Evolutionary conservation across 352 stramenopile species (phyloP).

Genomic region (Globisporangium emineosum): DNA sequence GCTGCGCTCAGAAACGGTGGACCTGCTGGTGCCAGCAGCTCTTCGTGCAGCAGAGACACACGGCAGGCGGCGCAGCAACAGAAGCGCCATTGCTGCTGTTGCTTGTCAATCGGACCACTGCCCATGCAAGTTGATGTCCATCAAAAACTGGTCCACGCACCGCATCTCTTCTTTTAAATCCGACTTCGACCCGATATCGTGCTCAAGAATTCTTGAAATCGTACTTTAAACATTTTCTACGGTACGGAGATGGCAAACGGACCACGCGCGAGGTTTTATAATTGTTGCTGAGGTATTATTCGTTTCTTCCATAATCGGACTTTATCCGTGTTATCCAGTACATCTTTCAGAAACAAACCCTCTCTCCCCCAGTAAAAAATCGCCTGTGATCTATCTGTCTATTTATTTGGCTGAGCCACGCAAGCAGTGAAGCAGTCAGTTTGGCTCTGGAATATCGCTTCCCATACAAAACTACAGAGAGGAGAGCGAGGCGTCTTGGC

Average conservation of each 20-base stretch:
- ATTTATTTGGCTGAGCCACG: slow-evolving; percentile 6
- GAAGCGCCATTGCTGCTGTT: background rate
- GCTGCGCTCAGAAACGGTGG: background rate
- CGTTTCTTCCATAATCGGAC: slow-evolving; percentile 1
- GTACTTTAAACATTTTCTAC: no score
- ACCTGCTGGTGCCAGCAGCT: background rate
- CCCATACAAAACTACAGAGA: slow-evolving; percentile 14
- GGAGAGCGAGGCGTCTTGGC: background rate
- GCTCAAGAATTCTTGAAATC: background rate
- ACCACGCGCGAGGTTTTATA: no score
- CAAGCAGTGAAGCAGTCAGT: background rate
- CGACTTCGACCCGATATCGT: background rate
- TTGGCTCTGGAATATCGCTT: background rate
- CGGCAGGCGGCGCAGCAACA: background rate
- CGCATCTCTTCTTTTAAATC: background rate
- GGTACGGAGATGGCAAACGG: no score
- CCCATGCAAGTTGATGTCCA: slow-evolving; percentile 5
- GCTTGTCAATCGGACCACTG: background rate
- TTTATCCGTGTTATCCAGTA: no score
- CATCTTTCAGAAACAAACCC: no score
- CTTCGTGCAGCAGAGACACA: background rate
- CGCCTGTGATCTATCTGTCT: background rate
- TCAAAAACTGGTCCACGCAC: background rate
- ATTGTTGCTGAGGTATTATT: no score
- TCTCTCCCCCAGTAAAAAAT: background rate